Evolutionary conservation across 2,329 filamentous ascomycete genomes (phyloP), one percentile per base, ranked within the genome.

Genomic region (Apiospora rasikravindrae): DNA sequence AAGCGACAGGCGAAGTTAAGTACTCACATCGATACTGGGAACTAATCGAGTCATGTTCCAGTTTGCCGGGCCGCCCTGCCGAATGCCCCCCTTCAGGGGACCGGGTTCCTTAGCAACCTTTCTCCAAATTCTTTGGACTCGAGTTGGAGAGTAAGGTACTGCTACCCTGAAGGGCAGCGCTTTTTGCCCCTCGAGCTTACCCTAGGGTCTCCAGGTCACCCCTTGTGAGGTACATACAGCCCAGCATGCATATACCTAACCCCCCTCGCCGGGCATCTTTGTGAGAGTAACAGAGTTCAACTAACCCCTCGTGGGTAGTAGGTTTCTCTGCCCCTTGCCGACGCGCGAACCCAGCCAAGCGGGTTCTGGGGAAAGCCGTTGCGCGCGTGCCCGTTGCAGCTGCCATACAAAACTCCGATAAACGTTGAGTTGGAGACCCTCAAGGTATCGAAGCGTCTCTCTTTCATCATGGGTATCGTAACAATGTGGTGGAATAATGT

Each of bases 51-150:
- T 64, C 57, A 40, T 40, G 33, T 40, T 40, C 57, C 33, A 64
- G 57, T 4, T 64, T 10, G 57, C 33, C 57, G 57, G 57, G 57
- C 57, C 57, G 57, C 19, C 33, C 57, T 64, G 57, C 57, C 57
- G 57, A 40, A 40, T 40, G 33, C 33, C 33, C 33, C 53, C 19
- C 19, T 37, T 37, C 53, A 37, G 29, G 53, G 53, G 4, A 49
- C 47, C 22, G 19, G 29, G 26, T 29, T 33, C 26, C 53, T 6
- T 37, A 19, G 8, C 8, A 10, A 42, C 40, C 8, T 11, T 11
- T 42, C 10, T 10, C 40, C 40, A 1, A 14, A 10, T 42, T 14
- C 4, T 37, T 42, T 42, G 40, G 13, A 42, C 40, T 42, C 40
- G 6, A 37, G 53, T 61, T 61, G 53, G 53, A 33, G 53, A 33